Conservation (phyloP, 2,329 filamentous ascomycete species). For the Neopestalotiopsis sp. region DNA sequence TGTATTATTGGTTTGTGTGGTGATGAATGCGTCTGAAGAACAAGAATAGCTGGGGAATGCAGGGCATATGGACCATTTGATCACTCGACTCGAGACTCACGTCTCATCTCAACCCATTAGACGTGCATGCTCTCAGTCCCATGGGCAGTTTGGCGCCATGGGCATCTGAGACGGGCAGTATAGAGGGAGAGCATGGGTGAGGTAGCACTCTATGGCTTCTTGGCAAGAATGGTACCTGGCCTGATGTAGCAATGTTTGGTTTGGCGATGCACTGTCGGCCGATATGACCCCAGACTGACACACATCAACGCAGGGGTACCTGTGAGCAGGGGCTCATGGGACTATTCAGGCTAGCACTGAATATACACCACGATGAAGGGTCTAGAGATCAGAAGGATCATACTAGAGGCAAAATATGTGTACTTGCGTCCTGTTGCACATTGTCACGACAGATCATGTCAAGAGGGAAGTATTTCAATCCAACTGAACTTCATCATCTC, state of each 20-base stretch:
- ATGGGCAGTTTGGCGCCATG: constrained; percentile 5
- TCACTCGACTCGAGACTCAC: neutral
- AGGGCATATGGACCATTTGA: neutral
- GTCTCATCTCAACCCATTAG: neutral
- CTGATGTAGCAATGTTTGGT: constrained; percentile 11
- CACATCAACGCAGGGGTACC: constrained; percentile 4
- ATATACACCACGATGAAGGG: neutral
- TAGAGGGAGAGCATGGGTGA: neutral
- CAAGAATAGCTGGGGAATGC: neutral
- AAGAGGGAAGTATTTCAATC: neutral
- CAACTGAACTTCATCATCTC: neutral
- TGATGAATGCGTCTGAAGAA: neutral
- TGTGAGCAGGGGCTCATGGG: neutral
- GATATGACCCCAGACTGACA: constrained; percentile 8
- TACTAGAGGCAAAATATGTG: neutral
- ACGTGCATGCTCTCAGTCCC: neutral
- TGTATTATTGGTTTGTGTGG: neutral
- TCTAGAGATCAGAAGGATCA: neutral
- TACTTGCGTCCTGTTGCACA: neutral
- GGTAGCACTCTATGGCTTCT: neutral
- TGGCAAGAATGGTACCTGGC: neutral
- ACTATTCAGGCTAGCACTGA: neutral
- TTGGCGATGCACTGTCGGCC: constrained; percentile 11
- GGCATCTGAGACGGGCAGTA: neutral
- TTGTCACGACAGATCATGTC: neutral